These are phyloP conservation scores for Naegleria fowleri DNA, from an alignment of 208 protist genomes.

Conservation along the genomic window DNA sequence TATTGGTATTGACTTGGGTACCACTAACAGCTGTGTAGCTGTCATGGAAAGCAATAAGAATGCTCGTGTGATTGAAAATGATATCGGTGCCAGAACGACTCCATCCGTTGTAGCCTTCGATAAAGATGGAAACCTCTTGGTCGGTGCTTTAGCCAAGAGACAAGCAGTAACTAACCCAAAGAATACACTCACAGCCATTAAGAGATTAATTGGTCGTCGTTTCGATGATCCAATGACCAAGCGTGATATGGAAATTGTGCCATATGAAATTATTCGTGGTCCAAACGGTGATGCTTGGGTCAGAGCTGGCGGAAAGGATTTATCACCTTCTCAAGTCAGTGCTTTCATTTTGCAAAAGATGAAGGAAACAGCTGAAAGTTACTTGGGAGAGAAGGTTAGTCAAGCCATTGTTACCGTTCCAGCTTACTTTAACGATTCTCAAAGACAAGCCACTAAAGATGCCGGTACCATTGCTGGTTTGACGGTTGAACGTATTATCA, in stretches of 20 bases:
- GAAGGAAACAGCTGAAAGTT: constrained; percentile 82
- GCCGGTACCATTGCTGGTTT: constrained; percentile 92
- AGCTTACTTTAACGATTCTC: constrained; percentile 98
- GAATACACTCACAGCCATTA: constrained; percentile 80
- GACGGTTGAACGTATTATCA: constrained; percentile 98
- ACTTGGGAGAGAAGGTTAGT: constrained; percentile 80
- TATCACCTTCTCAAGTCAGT: constrained; percentile 70
- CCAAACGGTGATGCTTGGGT: constrained; percentile 91
- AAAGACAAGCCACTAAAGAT: constrained; percentile 98
- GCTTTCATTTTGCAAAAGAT: constrained; percentile 81
- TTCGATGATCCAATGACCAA: constrained; percentile 37
- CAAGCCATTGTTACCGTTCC: constrained; percentile 96
- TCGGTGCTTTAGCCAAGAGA: constrained; percentile 78
- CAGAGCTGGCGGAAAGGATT: constrained; percentile 54
- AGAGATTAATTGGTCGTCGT: constrained; percentile 75
- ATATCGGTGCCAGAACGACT: constrained; percentile 80
- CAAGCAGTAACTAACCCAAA: constrained; percentile 77
- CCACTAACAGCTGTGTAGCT: constrained; percentile 70
- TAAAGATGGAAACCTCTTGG: constrained; percentile 76
- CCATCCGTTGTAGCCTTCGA: constrained; percentile 92
- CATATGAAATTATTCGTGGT: constrained; percentile 91
- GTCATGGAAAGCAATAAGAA: constrained; percentile 50
- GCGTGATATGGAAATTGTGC: constrained; percentile 45
- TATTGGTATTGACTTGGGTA: constrained; percentile 77
- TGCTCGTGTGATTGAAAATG: constrained; percentile 72